Base-by-base conservation (phyloP, 495 filamentous ascomycete species). In the Neurospora tetrasperma region DNA sequence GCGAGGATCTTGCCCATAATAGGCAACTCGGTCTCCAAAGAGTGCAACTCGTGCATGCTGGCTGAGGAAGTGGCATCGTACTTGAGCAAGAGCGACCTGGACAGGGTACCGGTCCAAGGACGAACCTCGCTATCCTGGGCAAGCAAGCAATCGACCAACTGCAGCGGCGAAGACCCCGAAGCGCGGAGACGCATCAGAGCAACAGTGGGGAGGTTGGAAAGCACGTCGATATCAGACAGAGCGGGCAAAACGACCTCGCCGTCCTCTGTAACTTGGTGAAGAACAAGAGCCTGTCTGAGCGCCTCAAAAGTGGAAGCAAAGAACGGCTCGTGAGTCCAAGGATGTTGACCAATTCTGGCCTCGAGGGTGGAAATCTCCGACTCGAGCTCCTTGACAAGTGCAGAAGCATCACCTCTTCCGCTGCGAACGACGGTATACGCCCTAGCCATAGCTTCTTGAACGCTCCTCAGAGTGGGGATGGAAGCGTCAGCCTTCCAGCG, bases 281-380 rank as follows among this genome's bases (percentile, higher is more conserved):
- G 76, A 4, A 82, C 83, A n/a, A 86, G 81, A 72, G 88, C 89
- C 78, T 93, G 89, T 76, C 90, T 86, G 44, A 94, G 76, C 4
- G 85, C 82, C 77, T 93, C 91, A 74, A 94, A 94, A 72, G 90
- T 85, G 11, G 80, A 74, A 12, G 85, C 81, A 74, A 94, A 90
- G 75, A 85, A 87, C 6, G 86, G 86, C 62, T 77, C 85, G 81
- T 70, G 85, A 75, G 71, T 78, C 70, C 71, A 75, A 14, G 79
- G 76, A 76, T 86, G 72, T 42, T 81, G 73, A 73, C 84, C 84
- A 20, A 85, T 80, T 10, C 76, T 82, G 2, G 40, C 81, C 70
- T 88, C 85, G 70, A 93, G 82, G 38, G 86, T 81, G 7, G 81
- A 73, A 31, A 93, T 89, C 43, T 90, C 89, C 48, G 83, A 76